Evolutionary conservation across 495 filamentous ascomycete genomes (phyloP), one percentile per base, ranked within the genome.

Genomic region (Aspergillus asperescens): DNA sequence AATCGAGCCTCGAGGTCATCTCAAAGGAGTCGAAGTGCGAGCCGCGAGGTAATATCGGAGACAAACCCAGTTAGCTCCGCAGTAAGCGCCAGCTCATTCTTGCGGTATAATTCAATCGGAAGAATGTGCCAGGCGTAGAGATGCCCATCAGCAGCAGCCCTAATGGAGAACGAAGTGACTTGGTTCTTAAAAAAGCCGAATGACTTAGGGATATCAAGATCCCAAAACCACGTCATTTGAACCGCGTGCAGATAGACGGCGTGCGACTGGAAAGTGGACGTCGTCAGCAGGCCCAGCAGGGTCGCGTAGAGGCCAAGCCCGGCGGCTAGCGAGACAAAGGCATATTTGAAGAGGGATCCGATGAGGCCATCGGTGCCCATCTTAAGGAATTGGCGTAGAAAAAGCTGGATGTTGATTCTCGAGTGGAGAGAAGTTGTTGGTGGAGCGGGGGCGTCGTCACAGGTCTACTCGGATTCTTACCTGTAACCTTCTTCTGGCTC

Each of bases 121-220:
- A 88, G 73, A 48, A 89, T 76, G 51, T 88, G 85, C 86, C 86
- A 90, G 9, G 84, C 79, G 55, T 87, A 84, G 4, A 89, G 71
- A 12, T 59, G 66, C 55, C 83, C 75, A 37, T 73, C 71, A 54
- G 84, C 79, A 10, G 73, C 58, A 5, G 84, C 81, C 13, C 62
- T 65, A 49, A 90, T 76, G 1, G 70, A 69, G 61, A 90, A 88
- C 0, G 85, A 80, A 1, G 81, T 84, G 19, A 85, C 78, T 67
- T 90, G 85, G 61, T 84, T 85, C 28, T 52, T 66, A 8, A 79
- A 52, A 44, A 79, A 77, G 4, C 74, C 74, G 59, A 74, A 77
- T n/a, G 50, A 52, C 48, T 77, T 73, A n/a, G 73, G 73, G 5
- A 73, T 54, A 55, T 75, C 65, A 35, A 77, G 68, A 49, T 77